A percentile compares a stretch with the other conserved stretches of the same genome.
Conservation (phyloP, 2,329 filamentous ascomycete genomes). For the Phialemonium atrogriseum region DNA sequence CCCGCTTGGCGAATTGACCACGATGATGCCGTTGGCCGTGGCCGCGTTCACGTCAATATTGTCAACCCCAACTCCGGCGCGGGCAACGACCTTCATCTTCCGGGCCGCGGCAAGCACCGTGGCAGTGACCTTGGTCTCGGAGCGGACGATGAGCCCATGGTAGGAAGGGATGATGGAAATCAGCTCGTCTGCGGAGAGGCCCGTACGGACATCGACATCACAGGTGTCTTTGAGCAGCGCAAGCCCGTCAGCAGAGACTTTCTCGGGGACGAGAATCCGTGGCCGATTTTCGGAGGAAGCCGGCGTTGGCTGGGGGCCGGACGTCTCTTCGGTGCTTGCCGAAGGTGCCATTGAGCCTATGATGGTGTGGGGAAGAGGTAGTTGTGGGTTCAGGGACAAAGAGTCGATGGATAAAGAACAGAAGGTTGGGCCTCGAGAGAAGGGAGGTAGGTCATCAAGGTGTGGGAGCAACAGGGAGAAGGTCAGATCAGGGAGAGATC, state of each 20-base stretch:
- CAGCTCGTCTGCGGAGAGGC: conserved; percentile 55
- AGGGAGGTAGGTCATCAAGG: too few species aligned
- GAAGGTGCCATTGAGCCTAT: too few species aligned
- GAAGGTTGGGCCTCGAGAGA: too few species aligned
- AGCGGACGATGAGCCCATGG: conserved; percentile 70
- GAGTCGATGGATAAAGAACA: too few species aligned
- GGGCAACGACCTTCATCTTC: conserved; percentile 67
- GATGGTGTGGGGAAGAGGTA: too few species aligned
- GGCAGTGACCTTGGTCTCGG: conserved; percentile 72
- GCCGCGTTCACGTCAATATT: conserved; percentile 71
- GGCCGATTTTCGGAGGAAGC: conserved; percentile 16
- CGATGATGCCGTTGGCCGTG: conserved; percentile 65
- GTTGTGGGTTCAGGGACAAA: too few species aligned
- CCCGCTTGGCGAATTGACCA: conserved; percentile 71
- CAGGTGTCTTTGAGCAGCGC: conserved; percentile 57
- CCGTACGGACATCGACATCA: conserved; percentile 60
- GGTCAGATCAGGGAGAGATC: too few species aligned
- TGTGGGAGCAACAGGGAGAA: too few species aligned
- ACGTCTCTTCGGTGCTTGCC: too few species aligned
- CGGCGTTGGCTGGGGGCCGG: too few species aligned
- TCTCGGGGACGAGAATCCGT: conserved; percentile 66
- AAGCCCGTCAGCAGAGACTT: conserved; percentile 71
- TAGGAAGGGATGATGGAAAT: conserved; percentile 58
- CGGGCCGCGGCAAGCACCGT: conserved; percentile 56
- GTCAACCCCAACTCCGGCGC: conserved; percentile 75